phyloP scores from a whole-genome alignment of 2,329 filamentous ascomycete genomes.

The Penicillium freii region DNA sequence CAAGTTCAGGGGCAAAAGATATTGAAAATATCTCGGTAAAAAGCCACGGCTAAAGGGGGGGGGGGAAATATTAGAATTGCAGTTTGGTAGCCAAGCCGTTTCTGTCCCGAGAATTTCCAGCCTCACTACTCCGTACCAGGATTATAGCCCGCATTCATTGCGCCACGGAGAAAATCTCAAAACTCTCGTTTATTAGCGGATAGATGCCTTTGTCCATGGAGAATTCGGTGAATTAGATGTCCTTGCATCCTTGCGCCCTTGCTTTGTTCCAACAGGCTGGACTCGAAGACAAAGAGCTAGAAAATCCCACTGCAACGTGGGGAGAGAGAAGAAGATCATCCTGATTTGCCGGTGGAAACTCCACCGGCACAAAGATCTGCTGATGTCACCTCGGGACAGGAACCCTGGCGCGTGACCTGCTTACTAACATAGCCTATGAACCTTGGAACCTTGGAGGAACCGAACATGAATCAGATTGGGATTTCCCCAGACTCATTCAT shows the following conservation, averaged over 20 bases:
- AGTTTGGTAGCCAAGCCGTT: neutral
- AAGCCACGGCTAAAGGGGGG: slow-evolving; percentile 8
- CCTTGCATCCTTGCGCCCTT: neutral
- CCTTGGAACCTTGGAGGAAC: too few species aligned
- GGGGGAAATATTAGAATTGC: neutral
- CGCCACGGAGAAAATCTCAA: neutral
- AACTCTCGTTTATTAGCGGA: neutral
- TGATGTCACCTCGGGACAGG: neutral
- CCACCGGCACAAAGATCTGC: neutral
- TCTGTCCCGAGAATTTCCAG: neutral
- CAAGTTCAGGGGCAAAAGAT: neutral
- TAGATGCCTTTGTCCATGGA: neutral
- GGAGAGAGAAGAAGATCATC: neutral
- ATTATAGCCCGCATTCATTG: neutral
- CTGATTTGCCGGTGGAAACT: neutral
- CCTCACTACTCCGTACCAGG: neutral
- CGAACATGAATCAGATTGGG: neutral
- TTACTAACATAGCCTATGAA: neutral
- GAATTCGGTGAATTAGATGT: neutral
- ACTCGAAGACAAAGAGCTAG: neutral
- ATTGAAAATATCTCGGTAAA: neutral
- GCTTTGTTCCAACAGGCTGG: neutral
- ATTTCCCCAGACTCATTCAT: slow-evolving; percentile 7
- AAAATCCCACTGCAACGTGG: neutral
- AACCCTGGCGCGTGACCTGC: neutral